Evolutionary conservation across 176 grass and related monocot species (phyloP), one percentile per base, ranked within the genome.

Genomic region (Eleusine indica): DNA sequence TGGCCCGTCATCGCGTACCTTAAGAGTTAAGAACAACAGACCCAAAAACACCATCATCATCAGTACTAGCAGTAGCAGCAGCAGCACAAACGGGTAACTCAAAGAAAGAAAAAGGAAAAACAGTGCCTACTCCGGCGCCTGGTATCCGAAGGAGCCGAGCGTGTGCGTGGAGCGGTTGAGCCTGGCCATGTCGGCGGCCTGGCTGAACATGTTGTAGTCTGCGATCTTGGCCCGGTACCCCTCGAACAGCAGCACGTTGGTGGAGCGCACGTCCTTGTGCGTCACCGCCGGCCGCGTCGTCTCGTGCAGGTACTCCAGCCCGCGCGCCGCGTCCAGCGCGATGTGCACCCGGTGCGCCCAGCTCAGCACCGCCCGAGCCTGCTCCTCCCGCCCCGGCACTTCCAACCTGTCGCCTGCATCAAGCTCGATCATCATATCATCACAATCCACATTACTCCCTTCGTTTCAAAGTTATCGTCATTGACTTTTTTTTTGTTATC

Each of bases 301-400:
- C 85, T 91, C 91, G 84, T 94, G 92, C 58, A 94, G 85, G 89
- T 94, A 94, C 83, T 91, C 89, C 19, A 94, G 76, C 4, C 92
- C 92, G 42, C 84, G 80, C 53, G 92, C 92, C 19, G 89, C 71
- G 84, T 89, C 92, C 15, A 94, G 77, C 35, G 89, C 92, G 76
- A 94, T 91, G 73, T 74, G 68, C 62, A 77, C 70, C 3, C 92
- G 65, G 21, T 94, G 89, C 66, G 9, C 46, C 92, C 92, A 94
- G 56, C 73, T 86, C 77, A 94, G 82, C 82, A 76, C 77, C 70
- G 75, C 46, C 47, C 86, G 73, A 10, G 74, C 29, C 4, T 53
- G 16, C 56, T 65, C 41, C 52, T 18, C 71, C 76, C 30, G 32
- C 70, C n/a, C 5, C 71, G 39, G 14, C 64, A 15, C 44, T 53